A percentile compares a stretch with the other conserved stretches of the same genome.
Conservation (phyloP, 305 asterid genomes). For the Rubia balearica region DNA sequence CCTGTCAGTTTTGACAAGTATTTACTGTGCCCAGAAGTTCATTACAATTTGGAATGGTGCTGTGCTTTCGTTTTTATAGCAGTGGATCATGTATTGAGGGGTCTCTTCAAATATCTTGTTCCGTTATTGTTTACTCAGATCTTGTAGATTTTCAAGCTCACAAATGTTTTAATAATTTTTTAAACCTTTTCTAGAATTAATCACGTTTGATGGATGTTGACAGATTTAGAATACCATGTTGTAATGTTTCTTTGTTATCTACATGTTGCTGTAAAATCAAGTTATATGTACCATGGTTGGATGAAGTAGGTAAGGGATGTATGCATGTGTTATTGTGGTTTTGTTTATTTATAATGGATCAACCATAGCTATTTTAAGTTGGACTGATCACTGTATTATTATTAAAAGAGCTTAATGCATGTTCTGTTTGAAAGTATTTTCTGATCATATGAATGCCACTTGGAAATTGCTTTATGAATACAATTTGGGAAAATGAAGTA, state of each 20-base stretch:
- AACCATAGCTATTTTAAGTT: background rate
- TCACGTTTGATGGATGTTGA: background rate
- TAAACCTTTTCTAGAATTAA: background rate
- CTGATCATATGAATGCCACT: background rate
- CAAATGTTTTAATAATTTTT: background rate
- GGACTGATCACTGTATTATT: background rate
- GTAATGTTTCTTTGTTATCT: background rate
- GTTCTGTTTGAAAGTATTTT: background rate
- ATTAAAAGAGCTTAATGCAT: background rate
- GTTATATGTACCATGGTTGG: background rate
- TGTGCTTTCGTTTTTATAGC: background rate
- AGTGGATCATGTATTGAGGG: background rate
- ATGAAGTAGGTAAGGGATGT: background rate
- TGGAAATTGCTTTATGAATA: background rate
- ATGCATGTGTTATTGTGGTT: background rate
- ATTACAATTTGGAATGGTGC: background rate
- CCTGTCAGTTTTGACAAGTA: background rate
- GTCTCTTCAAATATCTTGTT: background rate
- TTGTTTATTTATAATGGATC: background rate
- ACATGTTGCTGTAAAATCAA: background rate
- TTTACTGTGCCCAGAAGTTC: background rate
- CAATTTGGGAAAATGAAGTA: slow-evolving; percentile 7
- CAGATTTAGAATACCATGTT: background rate
- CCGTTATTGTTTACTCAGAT: background rate
- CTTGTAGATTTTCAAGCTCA: background rate